Conservation (phyloP, 495 filamentous ascomycete genomes). For the Clavariopsis aquatica region DNA sequence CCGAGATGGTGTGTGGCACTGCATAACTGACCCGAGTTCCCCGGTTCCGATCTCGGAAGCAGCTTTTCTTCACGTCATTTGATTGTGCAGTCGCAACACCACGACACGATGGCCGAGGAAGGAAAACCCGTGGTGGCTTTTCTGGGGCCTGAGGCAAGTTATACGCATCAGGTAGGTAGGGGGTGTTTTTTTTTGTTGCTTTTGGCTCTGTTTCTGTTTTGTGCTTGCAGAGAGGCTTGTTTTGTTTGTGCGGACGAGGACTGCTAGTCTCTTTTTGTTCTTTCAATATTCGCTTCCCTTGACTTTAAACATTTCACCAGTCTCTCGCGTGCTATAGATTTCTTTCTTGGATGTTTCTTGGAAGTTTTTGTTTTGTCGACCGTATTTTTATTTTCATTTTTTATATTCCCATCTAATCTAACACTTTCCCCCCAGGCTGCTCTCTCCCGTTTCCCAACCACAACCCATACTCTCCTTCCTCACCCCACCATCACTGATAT, state of each 20-base stretch:
- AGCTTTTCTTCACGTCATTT: no score
- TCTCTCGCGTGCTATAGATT: no score
- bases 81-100: neutral
- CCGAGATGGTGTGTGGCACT: no score
- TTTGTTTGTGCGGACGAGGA: no score
- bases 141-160: slow-evolving; percentile 80
- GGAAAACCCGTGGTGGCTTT: slow-evolving; percentile 61
- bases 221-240: neutral
- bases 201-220: neutral
- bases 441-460: slow-evolving; percentile 35
- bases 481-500: slow-evolving; percentile 60
- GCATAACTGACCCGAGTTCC: no score
- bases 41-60: neutral
- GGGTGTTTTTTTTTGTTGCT: neutral
- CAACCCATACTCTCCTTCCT: slow-evolving; percentile 31
- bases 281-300: no score
- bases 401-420: neutral
- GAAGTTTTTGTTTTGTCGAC: no score
- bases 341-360: no score
- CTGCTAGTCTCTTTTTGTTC: no score
- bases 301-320: no score
- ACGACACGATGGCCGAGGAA: slow-evolving; percentile 10
- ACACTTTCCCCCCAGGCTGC: slow-evolving; percentile 39
- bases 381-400: no score
- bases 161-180: slow-evolving; percentile 88